These are phyloP conservation scores for Mitragyna speciosa DNA, from an alignment of 257 asterid genomes.

Conservation along the genomic window DNA sequence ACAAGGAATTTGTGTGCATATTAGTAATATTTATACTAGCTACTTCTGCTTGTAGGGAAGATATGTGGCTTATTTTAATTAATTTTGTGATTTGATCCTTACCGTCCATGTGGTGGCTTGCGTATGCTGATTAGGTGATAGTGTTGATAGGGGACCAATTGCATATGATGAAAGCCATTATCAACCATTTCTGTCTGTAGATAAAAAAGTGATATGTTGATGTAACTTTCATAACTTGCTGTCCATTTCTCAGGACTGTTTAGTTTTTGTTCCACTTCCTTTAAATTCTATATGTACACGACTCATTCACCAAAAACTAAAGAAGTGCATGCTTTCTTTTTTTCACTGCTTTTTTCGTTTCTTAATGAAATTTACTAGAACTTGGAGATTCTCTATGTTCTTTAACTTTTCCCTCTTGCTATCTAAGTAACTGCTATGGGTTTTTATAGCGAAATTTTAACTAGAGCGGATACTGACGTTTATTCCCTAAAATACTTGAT, in stretches of 20 bases:
- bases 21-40: constrained; percentile 29
- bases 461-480: not conserved
- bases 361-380: not conserved
- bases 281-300: not conserved
- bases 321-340: not conserved
- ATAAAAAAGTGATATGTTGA: constrained; percentile 75
- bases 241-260: constrained; percentile 28
- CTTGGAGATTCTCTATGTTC: not conserved
- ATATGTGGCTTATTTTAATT: not conserved
- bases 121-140: constrained; percentile 24
- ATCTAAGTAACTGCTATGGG: not conserved
- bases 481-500: not conserved
- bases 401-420: not conserved
- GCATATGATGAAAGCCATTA: constrained; percentile 61
- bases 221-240: constrained; percentile 59
- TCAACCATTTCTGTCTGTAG: constrained; percentile 25
- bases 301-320: not conserved
- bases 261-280: not conserved
- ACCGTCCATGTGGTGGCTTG: constrained; percentile 36
- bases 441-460: not conserved
- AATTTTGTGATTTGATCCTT: constrained; percentile 26
- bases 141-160: constrained; percentile 38
- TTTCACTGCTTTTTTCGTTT: not conserved
- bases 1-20: not conserved
- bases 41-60: not conserved